phyloP scores from a whole-genome alignment of 2,329 filamentous ascomycete species.

The Boeremia lycopersici region DNA sequence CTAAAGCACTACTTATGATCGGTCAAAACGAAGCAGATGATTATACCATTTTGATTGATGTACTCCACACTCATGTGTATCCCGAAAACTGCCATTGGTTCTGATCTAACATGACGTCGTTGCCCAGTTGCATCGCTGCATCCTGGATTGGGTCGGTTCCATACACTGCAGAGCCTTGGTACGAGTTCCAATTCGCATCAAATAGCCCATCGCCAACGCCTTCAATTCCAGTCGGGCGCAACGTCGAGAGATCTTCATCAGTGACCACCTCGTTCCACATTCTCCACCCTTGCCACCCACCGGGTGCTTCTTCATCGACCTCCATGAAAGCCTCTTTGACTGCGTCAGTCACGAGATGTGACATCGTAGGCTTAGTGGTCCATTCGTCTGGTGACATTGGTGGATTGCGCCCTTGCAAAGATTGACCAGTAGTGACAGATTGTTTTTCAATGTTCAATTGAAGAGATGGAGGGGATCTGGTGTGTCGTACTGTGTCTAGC shows the following conservation, averaged over 20 bases:
- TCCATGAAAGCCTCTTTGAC: constrained; percentile 40
- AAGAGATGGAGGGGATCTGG: neutral
- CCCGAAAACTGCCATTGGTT: constrained; percentile 3
- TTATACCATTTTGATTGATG: no score
- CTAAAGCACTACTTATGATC: no score
- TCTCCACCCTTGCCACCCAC: constrained; percentile 37
- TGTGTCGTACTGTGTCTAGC: neutral
- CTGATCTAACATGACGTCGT: neutral
- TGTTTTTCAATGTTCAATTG: constrained; percentile 1
- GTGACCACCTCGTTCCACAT: constrained; percentile 38
- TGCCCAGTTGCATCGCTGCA: neutral
- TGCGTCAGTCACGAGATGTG: constrained; percentile 28
- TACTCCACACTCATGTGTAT: neutral
- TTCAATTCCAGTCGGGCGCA: neutral
- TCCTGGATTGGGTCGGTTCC: constrained; percentile 4
- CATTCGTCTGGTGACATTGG: neutral
- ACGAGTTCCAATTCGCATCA: neutral
- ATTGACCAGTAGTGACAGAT: neutral
- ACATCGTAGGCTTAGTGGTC: constrained; percentile 9
- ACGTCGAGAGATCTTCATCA: neutral
- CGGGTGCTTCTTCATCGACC: constrained; percentile 34
- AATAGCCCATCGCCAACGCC: neutral
- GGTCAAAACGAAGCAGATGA: neutral
- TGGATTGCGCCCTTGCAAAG: neutral
- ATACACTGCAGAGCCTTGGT: neutral